Evolutionary conservation across 345 rosid species (phyloP).

Genomic region (Clarkia xantiana): DNA sequence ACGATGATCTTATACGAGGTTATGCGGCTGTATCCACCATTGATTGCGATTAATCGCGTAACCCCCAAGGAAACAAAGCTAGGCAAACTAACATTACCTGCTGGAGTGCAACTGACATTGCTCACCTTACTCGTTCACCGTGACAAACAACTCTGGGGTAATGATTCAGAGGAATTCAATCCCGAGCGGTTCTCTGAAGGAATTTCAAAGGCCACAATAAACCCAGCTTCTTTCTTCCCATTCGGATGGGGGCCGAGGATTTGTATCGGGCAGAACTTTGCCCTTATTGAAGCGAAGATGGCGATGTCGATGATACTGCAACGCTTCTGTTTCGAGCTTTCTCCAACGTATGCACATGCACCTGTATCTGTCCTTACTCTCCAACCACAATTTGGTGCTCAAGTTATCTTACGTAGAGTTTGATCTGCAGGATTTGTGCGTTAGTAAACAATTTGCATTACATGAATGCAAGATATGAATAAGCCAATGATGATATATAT

Average conservation of each 20-base stretch:
- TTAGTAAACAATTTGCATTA: too few species aligned
- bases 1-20: slow-evolving; percentile 20
- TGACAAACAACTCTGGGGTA: slow-evolving; percentile 14
- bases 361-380: not conserved
- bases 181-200: slow-evolving; percentile 20
- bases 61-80: slow-evolving; percentile 14
- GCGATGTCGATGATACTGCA: slow-evolving; percentile 11
- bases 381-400: slow-evolving; percentile 17
- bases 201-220: slow-evolving; percentile 18
- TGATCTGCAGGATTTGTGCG: too few species aligned
- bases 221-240: slow-evolving; percentile 9
- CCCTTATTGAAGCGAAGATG: slow-evolving; percentile 12
- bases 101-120: slow-evolving; percentile 5
- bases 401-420: slow-evolving; percentile 5
- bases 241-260: slow-evolving; percentile 13
- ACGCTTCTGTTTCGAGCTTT: slow-evolving; percentile 12
- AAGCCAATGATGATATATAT: too few species aligned
- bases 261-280: slow-evolving; percentile 16
- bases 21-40: slow-evolving; percentile 19
- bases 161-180: slow-evolving; percentile 15
- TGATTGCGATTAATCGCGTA: not conserved
- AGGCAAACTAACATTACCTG: slow-evolving; percentile 10
- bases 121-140: slow-evolving; percentile 16
- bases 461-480: too few species aligned
- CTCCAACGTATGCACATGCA: slow-evolving; percentile 15